Percentiles rank a stretch among this genome's conserved stretches.
Conservation (phyloP, 1,139 yeast genomes). For the Magnusiomyces magnusii region DNA sequence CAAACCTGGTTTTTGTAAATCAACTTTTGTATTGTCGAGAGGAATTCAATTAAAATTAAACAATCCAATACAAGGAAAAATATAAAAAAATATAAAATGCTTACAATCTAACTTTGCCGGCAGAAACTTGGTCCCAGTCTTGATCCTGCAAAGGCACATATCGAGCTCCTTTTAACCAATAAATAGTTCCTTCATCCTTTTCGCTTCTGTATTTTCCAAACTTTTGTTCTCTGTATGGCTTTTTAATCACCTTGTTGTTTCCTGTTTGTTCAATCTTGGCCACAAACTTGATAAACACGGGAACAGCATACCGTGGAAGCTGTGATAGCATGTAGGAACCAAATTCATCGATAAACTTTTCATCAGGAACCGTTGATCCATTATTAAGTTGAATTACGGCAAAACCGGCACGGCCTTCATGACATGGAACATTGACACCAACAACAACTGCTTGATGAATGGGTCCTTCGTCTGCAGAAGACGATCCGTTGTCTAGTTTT, state of each 20-base stretch:
- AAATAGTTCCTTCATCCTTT: slow-evolving; percentile 44
- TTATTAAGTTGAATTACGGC: slow-evolving; percentile 61
- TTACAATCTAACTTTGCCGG: slow-evolving; percentile 27
- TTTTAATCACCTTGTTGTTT: slow-evolving; percentile 83
- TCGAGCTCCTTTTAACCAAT: slow-evolving; percentile 54
- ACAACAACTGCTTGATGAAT: slow-evolving; percentile 75
- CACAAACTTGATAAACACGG: slow-evolving; percentile 70
- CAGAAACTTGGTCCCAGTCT: slow-evolving; percentile 44
- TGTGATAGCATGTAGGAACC: slow-evolving; percentile 39
- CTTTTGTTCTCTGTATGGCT: slow-evolving; percentile 63
- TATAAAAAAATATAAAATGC: background rate
- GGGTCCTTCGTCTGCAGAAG: slow-evolving; percentile 18
- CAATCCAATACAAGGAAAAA: too few species aligned
- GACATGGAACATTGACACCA: slow-evolving; percentile 78
- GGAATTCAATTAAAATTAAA: too few species aligned
- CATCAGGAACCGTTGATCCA: slow-evolving; percentile 26
- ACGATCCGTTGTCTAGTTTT: background rate
- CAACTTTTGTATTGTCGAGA: too few species aligned
- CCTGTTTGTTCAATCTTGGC: slow-evolving; percentile 59
- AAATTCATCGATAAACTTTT: slow-evolving; percentile 26
- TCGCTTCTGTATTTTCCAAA: slow-evolving; percentile 44
- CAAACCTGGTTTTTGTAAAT: background rate
- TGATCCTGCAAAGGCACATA: slow-evolving; percentile 53
- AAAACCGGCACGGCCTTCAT: slow-evolving; percentile 93
- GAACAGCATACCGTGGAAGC: slow-evolving; percentile 85